These are phyloP conservation scores for Physaria fendleri DNA, from an alignment of 345 rosid species.

Conservation along the genomic window DNA sequence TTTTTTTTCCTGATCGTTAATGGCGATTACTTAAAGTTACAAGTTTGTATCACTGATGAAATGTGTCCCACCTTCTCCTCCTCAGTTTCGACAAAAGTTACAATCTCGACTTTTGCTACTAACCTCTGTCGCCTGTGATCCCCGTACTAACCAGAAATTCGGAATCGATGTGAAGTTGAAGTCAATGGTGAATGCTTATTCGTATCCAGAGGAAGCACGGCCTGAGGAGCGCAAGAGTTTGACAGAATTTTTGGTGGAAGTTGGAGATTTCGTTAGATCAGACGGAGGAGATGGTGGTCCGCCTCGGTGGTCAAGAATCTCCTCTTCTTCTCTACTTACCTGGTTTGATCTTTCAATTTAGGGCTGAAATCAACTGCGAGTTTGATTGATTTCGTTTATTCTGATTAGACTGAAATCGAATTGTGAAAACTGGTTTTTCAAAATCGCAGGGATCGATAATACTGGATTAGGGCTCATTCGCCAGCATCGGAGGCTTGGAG, in stretches of 20 bases:
- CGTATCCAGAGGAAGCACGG: conserved; percentile 9
- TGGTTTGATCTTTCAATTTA: conserved; percentile 31
- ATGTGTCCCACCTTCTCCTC: too few species aligned
- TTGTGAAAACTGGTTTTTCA: too few species aligned
- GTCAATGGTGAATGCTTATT: conserved; percentile 18
- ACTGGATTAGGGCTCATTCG: conserved; percentile 60
- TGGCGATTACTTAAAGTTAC: too few species aligned
- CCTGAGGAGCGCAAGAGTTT: conserved; percentile 34
- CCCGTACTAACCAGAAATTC: neutral
- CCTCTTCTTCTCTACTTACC: conserved; percentile 60
- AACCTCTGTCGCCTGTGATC: neutral
- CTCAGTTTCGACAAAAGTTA: too few species aligned
- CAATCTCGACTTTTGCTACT: too few species aligned
- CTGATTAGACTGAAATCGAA: neutral
- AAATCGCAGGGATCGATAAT: conserved; percentile 62
- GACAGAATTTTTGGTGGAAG: conserved; percentile 35
- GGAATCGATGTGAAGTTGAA: neutral
- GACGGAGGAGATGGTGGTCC: conserved; percentile 46
- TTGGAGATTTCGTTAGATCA: conserved; percentile 30
- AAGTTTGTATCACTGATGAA: too few species aligned
- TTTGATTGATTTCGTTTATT: neutral
- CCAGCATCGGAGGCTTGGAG: conserved; percentile 54
- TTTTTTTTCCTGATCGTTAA: too few species aligned
- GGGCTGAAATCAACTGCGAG: neutral
- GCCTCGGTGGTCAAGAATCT: conserved; percentile 57